Percentiles rank a stretch among this genome's conserved stretches.
Conservation (phyloP, 805 yeast genomes). For the Candida loeiensis region DNA sequence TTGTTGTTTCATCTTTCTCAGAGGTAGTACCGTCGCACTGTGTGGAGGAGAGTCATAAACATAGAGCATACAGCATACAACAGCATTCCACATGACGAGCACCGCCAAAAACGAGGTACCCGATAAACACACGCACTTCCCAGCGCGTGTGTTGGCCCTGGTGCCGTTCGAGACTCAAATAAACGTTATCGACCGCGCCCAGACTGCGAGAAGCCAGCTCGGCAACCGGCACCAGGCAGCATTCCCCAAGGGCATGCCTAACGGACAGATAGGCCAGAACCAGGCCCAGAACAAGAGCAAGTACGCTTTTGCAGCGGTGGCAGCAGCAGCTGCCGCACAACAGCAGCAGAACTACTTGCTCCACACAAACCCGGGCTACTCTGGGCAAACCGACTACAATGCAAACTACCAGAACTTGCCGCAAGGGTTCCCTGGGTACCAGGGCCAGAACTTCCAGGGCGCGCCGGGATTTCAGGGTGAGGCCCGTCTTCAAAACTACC, state of each 20-base stretch:
- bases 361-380: conserved; percentile 8
- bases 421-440: conserved; percentile 2
- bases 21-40: background rate
- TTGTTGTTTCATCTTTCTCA: background rate
- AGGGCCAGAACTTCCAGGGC: background rate
- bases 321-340: conserved; percentile 32
- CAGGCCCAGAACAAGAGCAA: conserved; percentile 17
- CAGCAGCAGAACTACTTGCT: conserved; percentile 20
- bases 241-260: conserved; percentile 12
- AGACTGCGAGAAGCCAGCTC: conserved; percentile 2
- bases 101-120: conserved; percentile 1
- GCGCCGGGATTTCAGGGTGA: background rate
- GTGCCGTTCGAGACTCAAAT: conserved; percentile 29
- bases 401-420: conserved; percentile 7
- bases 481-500: background rate
- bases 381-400: background rate
- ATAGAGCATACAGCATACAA: background rate
- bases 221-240: conserved; percentile 9
- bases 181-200: conserved; percentile 21
- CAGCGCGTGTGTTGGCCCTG: conserved; percentile 23
- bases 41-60: conserved; percentile 2
- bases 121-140: conserved; percentile 12
- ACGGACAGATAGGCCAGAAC: conserved; percentile 7
- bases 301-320: conserved; percentile 27
- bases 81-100: conserved; percentile 3